Conservation (phyloP, 306 rosid species). For the Cicer cuneatum region DNA sequence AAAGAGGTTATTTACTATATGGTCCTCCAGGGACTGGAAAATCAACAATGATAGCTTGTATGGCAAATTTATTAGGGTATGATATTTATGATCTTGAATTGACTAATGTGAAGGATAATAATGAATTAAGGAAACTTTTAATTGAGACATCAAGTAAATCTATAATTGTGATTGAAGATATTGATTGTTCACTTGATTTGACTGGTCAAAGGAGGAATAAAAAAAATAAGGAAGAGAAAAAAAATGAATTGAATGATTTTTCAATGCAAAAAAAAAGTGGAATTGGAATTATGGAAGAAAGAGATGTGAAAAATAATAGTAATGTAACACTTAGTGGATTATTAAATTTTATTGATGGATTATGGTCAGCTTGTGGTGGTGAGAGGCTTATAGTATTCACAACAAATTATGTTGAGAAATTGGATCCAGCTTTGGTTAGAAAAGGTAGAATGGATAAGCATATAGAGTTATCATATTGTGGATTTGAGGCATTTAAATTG, state of each 20-base stretch:
- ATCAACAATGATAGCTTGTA: constrained; percentile 82
- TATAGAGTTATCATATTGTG: constrained; percentile 70
- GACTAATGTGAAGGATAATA: constrained; percentile 73
- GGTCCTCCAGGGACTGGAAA: constrained; percentile 93
- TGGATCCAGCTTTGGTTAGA: constrained; percentile 83
- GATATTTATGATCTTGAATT: constrained; percentile 78
- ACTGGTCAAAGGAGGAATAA: constrained; percentile 67
- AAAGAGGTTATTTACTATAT: constrained; percentile 72
- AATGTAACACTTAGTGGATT: constrained; percentile 77
- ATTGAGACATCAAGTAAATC: constrained; percentile 73
- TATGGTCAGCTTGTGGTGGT: constrained; percentile 85
- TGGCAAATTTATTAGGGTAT: constrained; percentile 74
- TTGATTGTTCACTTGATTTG: constrained; percentile 79
- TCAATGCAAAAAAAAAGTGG: constrained; percentile 39
- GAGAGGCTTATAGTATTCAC: constrained; percentile 83
- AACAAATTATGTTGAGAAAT: constrained; percentile 75
- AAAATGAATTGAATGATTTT: constrained; percentile 47
- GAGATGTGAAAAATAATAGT: constrained; percentile 43
- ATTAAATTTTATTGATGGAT: constrained; percentile 80
- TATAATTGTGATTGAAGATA: constrained; percentile 74
- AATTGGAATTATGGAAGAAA: constrained; percentile 43
- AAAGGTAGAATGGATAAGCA: constrained; percentile 92
- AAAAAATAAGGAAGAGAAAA: constrained; percentile 42
- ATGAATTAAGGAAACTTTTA: constrained; percentile 66
- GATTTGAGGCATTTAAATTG: constrained; percentile 69